Conservation (phyloP, 305 asterid species). For the Euphrasia arctica region DNA sequence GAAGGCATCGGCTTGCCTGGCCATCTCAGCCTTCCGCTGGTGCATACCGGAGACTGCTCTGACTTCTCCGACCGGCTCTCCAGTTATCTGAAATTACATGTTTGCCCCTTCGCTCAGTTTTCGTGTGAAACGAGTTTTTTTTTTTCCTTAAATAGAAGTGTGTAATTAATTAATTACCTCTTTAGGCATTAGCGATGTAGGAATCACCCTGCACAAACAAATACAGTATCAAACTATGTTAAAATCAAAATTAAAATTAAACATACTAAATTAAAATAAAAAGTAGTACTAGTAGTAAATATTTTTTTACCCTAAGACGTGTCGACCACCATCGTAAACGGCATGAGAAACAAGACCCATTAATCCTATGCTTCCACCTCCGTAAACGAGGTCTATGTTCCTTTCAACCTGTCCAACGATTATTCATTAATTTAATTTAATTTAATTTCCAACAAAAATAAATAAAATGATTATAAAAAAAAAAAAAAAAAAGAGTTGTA, state of each 20-base stretch:
- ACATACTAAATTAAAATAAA: too few relatives aligned
- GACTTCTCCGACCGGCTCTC: constrained; percentile 83
- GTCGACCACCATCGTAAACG: constrained; percentile 81
- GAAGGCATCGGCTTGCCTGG: constrained; percentile 84
- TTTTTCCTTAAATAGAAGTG: too few relatives aligned
- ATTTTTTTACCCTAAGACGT: constrained; percentile 63
- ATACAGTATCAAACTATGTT: neutral
- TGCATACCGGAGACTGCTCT: constrained; percentile 82
- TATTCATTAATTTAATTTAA: neutral
- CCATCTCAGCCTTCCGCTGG: constrained; percentile 93
- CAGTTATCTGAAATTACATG: constrained; percentile 50
- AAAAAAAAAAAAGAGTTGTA: constrained; percentile 12
- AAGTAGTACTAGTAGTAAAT: neutral
- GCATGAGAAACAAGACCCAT: constrained; percentile 87
- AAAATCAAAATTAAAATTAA: too few relatives aligned
- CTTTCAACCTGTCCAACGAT: constrained; percentile 63
- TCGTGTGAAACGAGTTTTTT: neutral
- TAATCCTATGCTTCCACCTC: constrained; percentile 85
- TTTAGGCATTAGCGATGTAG: constrained; percentile 75
- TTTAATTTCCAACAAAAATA: neutral
- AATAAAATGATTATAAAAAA: neutral
- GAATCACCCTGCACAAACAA: constrained; percentile 59
- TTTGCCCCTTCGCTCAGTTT: too few relatives aligned
- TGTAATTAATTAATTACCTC: constrained; percentile 46
- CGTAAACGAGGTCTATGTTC: constrained; percentile 86